These are phyloP conservation scores for Leptographium procerum DNA, from an alignment of 2,329 filamentous ascomycete genomes.

Conservation along the genomic window DNA sequence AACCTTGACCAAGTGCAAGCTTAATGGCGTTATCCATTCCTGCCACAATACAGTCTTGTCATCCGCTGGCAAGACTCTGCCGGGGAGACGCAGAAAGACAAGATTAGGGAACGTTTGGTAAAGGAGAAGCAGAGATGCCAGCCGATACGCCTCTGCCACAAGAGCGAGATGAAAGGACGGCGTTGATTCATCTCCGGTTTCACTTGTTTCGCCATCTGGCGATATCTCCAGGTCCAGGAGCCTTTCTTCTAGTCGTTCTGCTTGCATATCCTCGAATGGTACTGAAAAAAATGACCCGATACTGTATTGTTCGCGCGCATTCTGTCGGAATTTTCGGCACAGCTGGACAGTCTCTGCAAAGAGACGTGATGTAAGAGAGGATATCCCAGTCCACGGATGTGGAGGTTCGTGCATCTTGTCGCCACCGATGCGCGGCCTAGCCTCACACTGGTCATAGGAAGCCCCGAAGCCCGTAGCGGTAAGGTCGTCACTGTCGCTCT, in stretches of 20 bases:
- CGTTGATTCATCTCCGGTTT: conserved; percentile 21
- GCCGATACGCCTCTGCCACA: conserved; percentile 24
- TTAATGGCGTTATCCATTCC: conserved; percentile 8
- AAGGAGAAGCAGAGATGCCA: conserved; percentile 24
- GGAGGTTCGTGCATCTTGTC: conserved; percentile 5
- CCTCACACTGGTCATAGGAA: neutral
- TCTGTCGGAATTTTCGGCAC: conserved; percentile 21
- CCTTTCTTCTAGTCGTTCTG: conserved; percentile 23
- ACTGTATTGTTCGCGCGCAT: conserved; percentile 11
- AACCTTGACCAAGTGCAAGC: conserved; percentile 7
- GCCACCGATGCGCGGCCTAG: neutral
- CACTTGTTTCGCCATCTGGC: conserved; percentile 10
- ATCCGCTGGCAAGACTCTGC: neutral
- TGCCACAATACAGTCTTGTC: conserved; percentile 5
- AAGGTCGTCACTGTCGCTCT: conserved; percentile 3
- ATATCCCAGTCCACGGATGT: conserved; percentile 28
- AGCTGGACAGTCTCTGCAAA: conserved; percentile 21
- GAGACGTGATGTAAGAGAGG: conserved; percentile 18
- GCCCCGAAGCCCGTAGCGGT: neutral
- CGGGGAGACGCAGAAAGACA: conserved; percentile 4
- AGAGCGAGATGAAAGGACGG: conserved; percentile 21
- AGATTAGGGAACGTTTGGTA: conserved; percentile 21
- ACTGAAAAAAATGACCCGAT: conserved; percentile 13
- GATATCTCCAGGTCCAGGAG: conserved; percentile 20
- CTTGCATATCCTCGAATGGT: conserved; percentile 19